Evolutionary conservation across 495 filamentous ascomycete genomes (phyloP).

Genomic region (Lentithecium fluviatile): DNA sequence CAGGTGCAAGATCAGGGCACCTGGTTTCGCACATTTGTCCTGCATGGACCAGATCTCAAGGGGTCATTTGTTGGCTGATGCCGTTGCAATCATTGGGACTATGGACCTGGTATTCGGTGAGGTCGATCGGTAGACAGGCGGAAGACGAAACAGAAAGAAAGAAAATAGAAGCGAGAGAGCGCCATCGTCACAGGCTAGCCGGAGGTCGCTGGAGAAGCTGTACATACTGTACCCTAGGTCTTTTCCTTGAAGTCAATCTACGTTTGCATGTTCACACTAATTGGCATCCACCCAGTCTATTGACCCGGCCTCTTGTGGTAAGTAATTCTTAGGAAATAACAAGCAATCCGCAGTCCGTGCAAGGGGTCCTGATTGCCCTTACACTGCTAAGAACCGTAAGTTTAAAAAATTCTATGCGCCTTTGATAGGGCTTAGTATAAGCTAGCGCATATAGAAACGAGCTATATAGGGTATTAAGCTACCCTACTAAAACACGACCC

Average conservation of each 20-base stretch:
- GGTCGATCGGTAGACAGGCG: constrained; percentile 20
- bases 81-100: constrained; percentile 84
- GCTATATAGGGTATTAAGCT: too few species aligned
- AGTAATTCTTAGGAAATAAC: too few species aligned
- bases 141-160: not conserved
- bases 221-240: constrained; percentile 30
- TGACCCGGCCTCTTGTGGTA: too few species aligned
- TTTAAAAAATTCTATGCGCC: too few species aligned
- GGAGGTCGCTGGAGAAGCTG: constrained; percentile 7
- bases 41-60: constrained; percentile 90
- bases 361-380: too few species aligned
- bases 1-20: constrained; percentile 94
- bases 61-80: constrained; percentile 93
- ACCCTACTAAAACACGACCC: too few species aligned
- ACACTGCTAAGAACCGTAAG: too few species aligned
- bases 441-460: too few species aligned
- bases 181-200: not conserved
- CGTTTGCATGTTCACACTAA: not conserved
- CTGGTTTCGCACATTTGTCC: constrained; percentile 92
- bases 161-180: not conserved
- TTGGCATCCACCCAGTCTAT: not conserved
- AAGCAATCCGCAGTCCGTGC: too few species aligned
- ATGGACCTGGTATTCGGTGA: constrained; percentile 40
- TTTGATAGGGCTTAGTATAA: too few species aligned
- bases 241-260: constrained; percentile 11